Percentiles rank a stretch among this genome's conserved stretches.
phyloP scores from a whole-genome alignment of 192 early-diverging fungal genomes.

The Ramicandelaber brevisporus region DNA sequence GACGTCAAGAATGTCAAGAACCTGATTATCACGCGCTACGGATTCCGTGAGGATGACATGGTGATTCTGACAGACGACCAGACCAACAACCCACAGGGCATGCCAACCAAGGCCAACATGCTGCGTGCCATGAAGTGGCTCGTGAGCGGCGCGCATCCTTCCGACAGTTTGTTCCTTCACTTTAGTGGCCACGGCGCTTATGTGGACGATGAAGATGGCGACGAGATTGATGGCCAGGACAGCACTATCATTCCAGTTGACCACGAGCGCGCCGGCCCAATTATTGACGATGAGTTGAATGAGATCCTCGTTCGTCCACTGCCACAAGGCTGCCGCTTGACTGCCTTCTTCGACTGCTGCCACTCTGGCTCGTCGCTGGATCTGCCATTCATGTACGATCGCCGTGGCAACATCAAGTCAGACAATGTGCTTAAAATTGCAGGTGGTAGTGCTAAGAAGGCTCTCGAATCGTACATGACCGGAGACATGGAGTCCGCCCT shows the following conservation, averaged over 20 bases:
- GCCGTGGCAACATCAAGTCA: conserved; percentile 28
- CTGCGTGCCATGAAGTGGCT: conserved; percentile 53
- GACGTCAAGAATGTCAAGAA: conserved; percentile 54
- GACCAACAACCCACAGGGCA: conserved; percentile 22
- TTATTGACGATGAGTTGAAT: conserved; percentile 56
- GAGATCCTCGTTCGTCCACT: conserved; percentile 42
- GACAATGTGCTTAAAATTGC: conserved; percentile 14
- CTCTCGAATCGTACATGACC: conserved; percentile 9
- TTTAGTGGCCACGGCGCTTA: conserved; percentile 56
- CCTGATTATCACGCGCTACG: conserved; percentile 35
- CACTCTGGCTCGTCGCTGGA: conserved; percentile 63
- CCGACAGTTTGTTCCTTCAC: conserved; percentile 68
- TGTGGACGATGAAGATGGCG: conserved; percentile 24
- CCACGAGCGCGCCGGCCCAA: conserved; percentile 25
- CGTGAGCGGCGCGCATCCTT: conserved; percentile 38
- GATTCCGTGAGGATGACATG: conserved; percentile 38
- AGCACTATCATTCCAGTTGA: conserved; percentile 53
- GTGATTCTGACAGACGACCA: conserved; percentile 59
- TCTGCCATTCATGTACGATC: conserved; percentile 53
- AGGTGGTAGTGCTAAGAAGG: conserved; percentile 10
- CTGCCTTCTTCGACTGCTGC: conserved; percentile 66
- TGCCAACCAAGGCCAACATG: conserved; percentile 53
- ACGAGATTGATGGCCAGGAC: conserved; percentile 57
- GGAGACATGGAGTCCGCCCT: conserved; percentile 14
- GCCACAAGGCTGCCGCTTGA: conserved; percentile 44